Conservation (phyloP, 805 yeast genomes). For the Saccharomyces mikatae region DNA sequence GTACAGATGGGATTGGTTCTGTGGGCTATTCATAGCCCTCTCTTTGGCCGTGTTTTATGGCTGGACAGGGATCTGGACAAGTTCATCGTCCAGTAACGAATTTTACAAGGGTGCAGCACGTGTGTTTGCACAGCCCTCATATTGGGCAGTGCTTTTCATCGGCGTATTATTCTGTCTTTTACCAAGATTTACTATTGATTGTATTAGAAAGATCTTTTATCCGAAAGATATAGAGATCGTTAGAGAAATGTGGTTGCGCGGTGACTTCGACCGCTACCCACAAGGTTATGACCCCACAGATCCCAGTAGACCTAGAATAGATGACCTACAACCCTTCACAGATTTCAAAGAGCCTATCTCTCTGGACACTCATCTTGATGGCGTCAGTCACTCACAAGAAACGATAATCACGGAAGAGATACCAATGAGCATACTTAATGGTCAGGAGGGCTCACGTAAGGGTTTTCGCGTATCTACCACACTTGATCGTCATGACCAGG, state of each 20-base stretch:
- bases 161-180: conserved; percentile 57
- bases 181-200: conserved; percentile 61
- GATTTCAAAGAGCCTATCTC: conserved; percentile 3
- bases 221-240: conserved; percentile 73
- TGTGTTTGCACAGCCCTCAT: conserved; percentile 50
- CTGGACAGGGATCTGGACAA: conserved; percentile 81
- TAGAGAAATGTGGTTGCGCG: conserved; percentile 59
- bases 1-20: conserved; percentile 77
- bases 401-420: conserved; percentile 35
- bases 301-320: conserved; percentile 51
- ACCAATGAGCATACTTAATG: conserved; percentile 26
- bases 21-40: conserved; percentile 45
- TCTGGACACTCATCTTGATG: conserved; percentile 16
- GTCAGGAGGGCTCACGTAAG: conserved; percentile 20
- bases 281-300: conserved; percentile 72
- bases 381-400: conserved; percentile 17
- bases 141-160: conserved; percentile 60
- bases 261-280: conserved; percentile 62
- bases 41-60: conserved; percentile 55
- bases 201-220: conserved; percentile 39
- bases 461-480: background rate
- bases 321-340: conserved; percentile 29
- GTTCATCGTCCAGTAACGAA: conserved; percentile 45
- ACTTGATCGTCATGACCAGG: background rate
- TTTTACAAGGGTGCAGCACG: conserved; percentile 64